A percentile compares a stretch with the other conserved stretches of the same genome.
Evolutionary conservation across 768 basidiomycete genomes (phyloP).

Genomic region (Russula lepida): DNA sequence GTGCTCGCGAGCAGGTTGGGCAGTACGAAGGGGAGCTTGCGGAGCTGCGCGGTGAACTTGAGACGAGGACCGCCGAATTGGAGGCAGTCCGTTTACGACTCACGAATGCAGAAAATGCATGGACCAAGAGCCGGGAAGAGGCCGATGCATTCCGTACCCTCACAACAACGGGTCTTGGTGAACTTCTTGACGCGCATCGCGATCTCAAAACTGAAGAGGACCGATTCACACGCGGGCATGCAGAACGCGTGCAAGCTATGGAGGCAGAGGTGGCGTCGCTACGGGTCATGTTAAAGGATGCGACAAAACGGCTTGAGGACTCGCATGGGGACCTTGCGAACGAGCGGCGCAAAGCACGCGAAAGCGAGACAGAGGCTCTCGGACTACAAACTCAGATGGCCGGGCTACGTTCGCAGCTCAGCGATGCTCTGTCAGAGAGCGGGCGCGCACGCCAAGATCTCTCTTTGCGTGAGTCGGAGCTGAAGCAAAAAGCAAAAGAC

Average conservation of each 20-base stretch:
- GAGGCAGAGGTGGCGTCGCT: slow-evolving; percentile 71
- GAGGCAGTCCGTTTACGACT: slow-evolving; percentile 60
- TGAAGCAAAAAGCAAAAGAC: slow-evolving; percentile 56
- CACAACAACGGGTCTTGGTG: slow-evolving; percentile 78
- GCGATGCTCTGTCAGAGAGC: slow-evolving; percentile 56
- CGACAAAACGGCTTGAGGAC: slow-evolving; percentile 62
- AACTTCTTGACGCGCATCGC: slow-evolving; percentile 81
- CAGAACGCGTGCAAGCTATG: slow-evolving; percentile 74
- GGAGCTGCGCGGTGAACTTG: slow-evolving; percentile 75
- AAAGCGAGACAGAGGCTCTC: slow-evolving; percentile 56
- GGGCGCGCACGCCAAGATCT: slow-evolving; percentile 66
- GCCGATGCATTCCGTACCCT: slow-evolving; percentile 83
- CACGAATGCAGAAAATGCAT: slow-evolving; percentile 79
- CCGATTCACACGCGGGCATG: slow-evolving; percentile 60
- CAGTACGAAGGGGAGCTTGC: slow-evolving; percentile 70
- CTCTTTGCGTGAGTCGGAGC: slow-evolving; percentile 51
- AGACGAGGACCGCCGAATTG: slow-evolving; percentile 62
- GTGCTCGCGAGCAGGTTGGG: slow-evolving; percentile 57
- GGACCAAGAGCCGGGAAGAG: slow-evolving; percentile 88
- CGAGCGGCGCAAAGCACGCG: slow-evolving; percentile 56
- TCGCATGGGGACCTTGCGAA: slow-evolving; percentile 54
- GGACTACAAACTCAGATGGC: slow-evolving; percentile 64
- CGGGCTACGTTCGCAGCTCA: slow-evolving; percentile 65
- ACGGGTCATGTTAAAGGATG: slow-evolving; percentile 73
- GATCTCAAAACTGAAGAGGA: slow-evolving; percentile 82